Base-by-base conservation (phyloP, 1,284 basidiomycete genomes). In the Papiliotrema fonsecae region DNA sequence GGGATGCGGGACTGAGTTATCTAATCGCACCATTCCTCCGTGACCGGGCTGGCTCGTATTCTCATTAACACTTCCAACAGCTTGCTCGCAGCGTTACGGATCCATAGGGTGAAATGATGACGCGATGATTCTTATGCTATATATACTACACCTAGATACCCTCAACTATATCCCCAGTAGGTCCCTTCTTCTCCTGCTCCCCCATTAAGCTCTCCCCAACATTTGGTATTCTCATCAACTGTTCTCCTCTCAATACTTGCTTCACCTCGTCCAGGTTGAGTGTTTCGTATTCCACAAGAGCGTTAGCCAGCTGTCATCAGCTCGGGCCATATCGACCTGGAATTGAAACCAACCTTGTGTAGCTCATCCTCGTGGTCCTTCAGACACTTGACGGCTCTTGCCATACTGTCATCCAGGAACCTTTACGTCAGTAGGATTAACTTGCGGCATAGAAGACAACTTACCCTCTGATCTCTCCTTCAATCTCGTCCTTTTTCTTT, bases 261-360 rank as follows among this genome's bases (percentile, higher is more conserved):
- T 79, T 77, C 19, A 96, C 92, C 72, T 97, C 90, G 19, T 87
- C 84, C 35, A 82, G 78, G 57, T 84, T 83, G 54, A 97, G 76
- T n/a, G 92, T 96, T 77, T 97, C 92, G 73, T 94, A 86, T 69
- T 94, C 89, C 18, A 96, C 82, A 51, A 97, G 77, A 4, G 93
- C 92, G 48, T 81, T 78, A 3, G 92, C 92, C 42, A 96, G 81
- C 86, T 91, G 56, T 22, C 34, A 49, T 16, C 11, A 37, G 35
- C 24, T 10, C 26, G n/a, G 28, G 7, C 11, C 31, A 10, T 3
- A 30, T 44, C 7, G 34, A n/a, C 9, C 37, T 25, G 18, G 6
- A 18, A 18, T 43, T 26, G 38, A 9, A 14, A 61, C 67, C 52
- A 70, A 91, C 88, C 71, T 76, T 79, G 73, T 94, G 87, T 42